Evolutionary conservation across 2,329 filamentous ascomycete genomes (phyloP).

Genomic region (Neonectria magnoliae): DNA sequence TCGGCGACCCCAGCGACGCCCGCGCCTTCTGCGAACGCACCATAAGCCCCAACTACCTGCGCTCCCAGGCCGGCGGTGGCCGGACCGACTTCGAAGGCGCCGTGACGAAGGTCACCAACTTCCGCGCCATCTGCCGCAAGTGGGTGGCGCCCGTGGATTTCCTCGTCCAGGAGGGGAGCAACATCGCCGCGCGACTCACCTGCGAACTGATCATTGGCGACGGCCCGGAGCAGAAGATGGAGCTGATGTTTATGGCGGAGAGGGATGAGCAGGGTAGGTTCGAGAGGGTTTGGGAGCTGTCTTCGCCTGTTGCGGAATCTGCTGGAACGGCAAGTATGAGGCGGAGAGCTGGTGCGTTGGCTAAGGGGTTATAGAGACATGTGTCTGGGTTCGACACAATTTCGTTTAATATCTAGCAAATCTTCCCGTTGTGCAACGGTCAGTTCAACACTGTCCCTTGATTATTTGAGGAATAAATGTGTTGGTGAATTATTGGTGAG

Average conservation of each 20-base stretch:
- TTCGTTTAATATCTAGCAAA: no score
- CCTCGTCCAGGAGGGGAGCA: not conserved
- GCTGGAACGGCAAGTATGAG: not conserved
- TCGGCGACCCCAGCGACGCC: not conserved
- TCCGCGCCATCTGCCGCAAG: not conserved
- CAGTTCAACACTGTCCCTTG: conserved; percentile 29
- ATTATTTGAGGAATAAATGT: not conserved
- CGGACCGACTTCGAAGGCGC: not conserved
- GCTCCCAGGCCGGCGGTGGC: not conserved
- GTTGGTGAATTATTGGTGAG: not conserved
- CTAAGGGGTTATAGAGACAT: no score
- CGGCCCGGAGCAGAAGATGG: not conserved
- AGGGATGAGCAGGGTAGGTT: not conserved
- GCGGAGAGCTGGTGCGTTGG: no score
- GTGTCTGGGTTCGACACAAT: no score
- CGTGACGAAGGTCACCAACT: not conserved
- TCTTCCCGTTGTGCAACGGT: conserved; percentile 4
- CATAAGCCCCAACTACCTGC: not conserved
- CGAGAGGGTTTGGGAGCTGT: not conserved
- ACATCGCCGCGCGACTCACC: not conserved
- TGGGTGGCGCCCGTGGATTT: not conserved
- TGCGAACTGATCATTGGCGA: not conserved
- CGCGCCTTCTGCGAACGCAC: not conserved
- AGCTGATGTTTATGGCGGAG: not conserved
- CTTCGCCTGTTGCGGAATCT: not conserved